Percentiles rank a stretch among this genome's conserved stretches.
Conservation (phyloP, 2,329 filamentous ascomycete genomes). For the Alternaria postmessia region DNA sequence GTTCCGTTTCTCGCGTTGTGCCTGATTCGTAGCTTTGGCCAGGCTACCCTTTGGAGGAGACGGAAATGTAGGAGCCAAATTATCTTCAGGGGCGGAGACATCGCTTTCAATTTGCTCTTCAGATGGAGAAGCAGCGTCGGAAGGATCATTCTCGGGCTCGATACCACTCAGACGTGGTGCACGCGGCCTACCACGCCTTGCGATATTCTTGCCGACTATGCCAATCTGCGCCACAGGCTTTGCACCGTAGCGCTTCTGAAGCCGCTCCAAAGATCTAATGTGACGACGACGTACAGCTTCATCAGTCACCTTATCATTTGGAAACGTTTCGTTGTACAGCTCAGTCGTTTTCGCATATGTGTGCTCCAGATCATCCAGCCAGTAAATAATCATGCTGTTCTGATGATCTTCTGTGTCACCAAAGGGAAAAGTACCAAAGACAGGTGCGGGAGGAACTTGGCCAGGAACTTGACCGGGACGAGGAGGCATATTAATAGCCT, state of each 20-base stretch:
- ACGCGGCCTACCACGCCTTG: conserved; percentile 18
- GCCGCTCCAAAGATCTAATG: conserved; percentile 13
- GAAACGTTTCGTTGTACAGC: conserved; percentile 18
- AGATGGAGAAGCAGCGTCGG: background rate
- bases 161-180: conserved; percentile 4
- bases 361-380: conserved; percentile 21
- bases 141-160: background rate
- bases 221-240: conserved; percentile 13
- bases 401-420: conserved; percentile 21
- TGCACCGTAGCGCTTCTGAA: conserved; percentile 19
- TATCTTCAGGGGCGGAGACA: background rate
- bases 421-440: conserved; percentile 9
- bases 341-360: conserved; percentile 15
- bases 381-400: conserved; percentile 23
- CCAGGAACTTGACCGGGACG: conserved; percentile 4
- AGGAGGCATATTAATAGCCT: conserved; percentile 25
- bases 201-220: conserved; percentile 6
- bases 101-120: conserved; percentile 1
- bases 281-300: conserved; percentile 26
- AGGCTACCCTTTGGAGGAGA: background rate
- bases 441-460: conserved; percentile 12
- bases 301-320: conserved; percentile 10
- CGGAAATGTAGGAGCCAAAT: background rate
- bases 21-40: background rate
- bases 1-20: background rate